Base-by-base conservation (phyloP, 305 asterid genomes). In the Rubia peregrina region DNA sequence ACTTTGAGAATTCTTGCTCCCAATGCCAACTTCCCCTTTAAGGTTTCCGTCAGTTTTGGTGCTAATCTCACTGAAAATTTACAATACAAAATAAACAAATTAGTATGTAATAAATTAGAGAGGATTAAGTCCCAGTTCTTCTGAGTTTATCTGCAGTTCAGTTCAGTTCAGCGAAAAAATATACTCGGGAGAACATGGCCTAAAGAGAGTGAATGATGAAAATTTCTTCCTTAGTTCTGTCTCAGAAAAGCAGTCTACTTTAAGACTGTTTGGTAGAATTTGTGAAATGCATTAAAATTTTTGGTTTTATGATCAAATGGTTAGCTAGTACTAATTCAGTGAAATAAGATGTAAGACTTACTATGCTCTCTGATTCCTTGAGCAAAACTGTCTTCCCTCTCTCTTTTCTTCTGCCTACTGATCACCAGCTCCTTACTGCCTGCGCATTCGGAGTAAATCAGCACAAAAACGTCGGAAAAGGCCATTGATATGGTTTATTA, bases 1-100 rank as follows among this genome's bases (percentile, higher is more conserved):
- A 79, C 66, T 66, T 81, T 90, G 51, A 87, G 80, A 67, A 87
- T 87, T 61, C 83, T 87, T 66, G 90, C 88, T 41, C 65, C 43
- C 43, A 61, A 30, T 36, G 42, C 17, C 65, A 61, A 30, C 65
- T 61, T 61, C 0, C 65, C 88, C 84, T 83, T 85, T 53, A 87
- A 79, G 0, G 83, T 85, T 71, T 84, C 88, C 6, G 81, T 81
- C 16, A 85, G 43, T 22, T 73, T 73, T 55, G 76, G 76, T 13
- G 76, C 76, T 49, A 73, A 66, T 83, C 81, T 81, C 73, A 85
- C 90, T 86, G 89, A 83, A 80, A 36, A 10, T n/a, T 62, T 17
- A 13, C 26, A 19, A 76, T 22, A 46, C 46, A 16, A 61, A 36
- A 22, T 17, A 1, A 13, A 44, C 51, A 44, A 0, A 12, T 44